Evolutionary conservation across 2,329 filamentous ascomycete species (phyloP).

Genomic region (Colletotrichum phormii): DNA sequence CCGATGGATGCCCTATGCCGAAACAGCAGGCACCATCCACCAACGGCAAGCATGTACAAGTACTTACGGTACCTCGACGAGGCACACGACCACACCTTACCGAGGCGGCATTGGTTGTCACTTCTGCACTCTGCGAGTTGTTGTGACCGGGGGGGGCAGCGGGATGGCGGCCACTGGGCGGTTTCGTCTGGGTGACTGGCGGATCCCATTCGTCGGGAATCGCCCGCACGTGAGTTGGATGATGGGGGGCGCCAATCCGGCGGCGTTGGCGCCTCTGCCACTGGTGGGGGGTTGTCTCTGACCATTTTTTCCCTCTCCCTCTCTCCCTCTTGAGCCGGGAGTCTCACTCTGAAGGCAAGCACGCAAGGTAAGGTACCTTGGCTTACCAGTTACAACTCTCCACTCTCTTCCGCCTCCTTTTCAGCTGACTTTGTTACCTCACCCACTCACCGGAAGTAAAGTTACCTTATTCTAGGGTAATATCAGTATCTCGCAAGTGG

Average conservation of each 20-base stretch:
- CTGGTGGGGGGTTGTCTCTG: constrained; percentile 11
- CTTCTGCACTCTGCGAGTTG: background rate
- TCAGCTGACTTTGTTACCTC: background rate
- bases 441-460: background rate
- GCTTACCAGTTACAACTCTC: background rate
- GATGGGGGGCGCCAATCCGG: constrained; percentile 10
- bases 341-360: background rate
- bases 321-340: background rate
- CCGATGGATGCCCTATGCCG: constrained; percentile 31
- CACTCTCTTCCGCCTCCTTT: background rate
- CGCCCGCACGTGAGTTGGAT: constrained; percentile 28
- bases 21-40: constrained; percentile 16
- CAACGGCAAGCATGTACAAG: background rate
- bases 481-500: background rate
- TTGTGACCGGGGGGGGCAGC: constrained; percentile 4
- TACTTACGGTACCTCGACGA: background rate
- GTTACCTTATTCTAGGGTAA: background rate
- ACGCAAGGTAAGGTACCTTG: background rate
- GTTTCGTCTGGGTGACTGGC: constrained; percentile 21
- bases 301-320: background rate
- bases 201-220: constrained; percentile 18
- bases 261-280: constrained; percentile 11
- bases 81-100: background rate
- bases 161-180: constrained; percentile 15
- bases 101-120: background rate